phyloP scores from a whole-genome alignment of 495 filamentous ascomycete genomes.

The Tuber brumale region DNA sequence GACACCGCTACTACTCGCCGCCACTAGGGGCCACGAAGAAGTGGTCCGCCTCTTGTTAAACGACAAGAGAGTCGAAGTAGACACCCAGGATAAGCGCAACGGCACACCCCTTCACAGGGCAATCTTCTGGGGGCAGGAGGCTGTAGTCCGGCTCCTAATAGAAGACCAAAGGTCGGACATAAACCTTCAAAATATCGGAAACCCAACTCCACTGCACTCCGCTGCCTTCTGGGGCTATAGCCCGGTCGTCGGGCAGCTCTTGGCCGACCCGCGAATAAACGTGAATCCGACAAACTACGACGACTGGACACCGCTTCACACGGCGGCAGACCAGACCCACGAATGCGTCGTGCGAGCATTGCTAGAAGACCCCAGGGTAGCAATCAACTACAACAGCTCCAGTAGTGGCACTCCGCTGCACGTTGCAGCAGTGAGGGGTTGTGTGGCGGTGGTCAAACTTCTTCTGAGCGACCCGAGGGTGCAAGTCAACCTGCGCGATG shows the following conservation, averaged over 20 bases:
- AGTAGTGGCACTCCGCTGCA: not conserved
- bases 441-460: not conserved
- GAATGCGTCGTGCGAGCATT: not conserved
- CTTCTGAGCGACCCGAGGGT: constrained; percentile 7
- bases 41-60: constrained; percentile 15
- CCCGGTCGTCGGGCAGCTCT: constrained; percentile 27
- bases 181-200: constrained; percentile 19
- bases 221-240: constrained; percentile 29
- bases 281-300: constrained; percentile 24
- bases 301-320: constrained; percentile 22
- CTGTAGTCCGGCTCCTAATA: constrained; percentile 28
- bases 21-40: constrained; percentile 20
- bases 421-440: not conserved
- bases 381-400: not conserved
- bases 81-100: constrained; percentile 22
- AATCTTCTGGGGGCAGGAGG: constrained; percentile 24
- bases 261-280: constrained; percentile 22
- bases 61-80: constrained; percentile 8
- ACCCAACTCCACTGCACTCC: constrained; percentile 23
- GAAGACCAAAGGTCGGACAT: constrained; percentile 13
- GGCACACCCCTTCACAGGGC: constrained; percentile 29
- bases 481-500: constrained; percentile 18
- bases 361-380: not conserved
- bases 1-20: constrained; percentile 26
- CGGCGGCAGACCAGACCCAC: not conserved